Conservation (phyloP, 768 basidiomycete species). For the Leccinellum luteum region DNA sequence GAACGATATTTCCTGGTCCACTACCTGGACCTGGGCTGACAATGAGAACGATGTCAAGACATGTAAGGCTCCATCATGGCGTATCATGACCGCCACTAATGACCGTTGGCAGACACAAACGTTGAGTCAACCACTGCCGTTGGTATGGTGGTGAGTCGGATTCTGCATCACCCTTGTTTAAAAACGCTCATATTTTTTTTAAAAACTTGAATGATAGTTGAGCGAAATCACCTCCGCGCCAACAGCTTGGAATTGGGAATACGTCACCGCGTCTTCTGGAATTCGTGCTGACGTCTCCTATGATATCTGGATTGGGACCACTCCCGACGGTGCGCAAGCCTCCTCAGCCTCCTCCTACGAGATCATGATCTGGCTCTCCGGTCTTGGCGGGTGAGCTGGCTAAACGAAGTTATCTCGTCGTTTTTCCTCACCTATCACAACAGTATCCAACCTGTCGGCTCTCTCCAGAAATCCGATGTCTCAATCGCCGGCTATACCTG, state of each 20-base stretch:
- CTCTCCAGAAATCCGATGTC: conserved; percentile 41
- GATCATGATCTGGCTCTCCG: conserved; percentile 64
- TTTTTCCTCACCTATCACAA: neutral
- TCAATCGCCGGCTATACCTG: conserved; percentile 49
- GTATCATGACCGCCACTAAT: neutral
- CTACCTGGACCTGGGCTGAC: conserved; percentile 52
- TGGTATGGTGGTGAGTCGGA: conserved; percentile 42
- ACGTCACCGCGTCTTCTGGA: conserved; percentile 40
- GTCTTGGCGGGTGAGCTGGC: conserved; percentile 45
- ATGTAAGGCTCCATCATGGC: conserved; percentile 31
- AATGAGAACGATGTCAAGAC: conserved; percentile 53
- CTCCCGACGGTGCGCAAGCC: conserved; percentile 44
- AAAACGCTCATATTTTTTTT: neutral
- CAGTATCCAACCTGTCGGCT: conserved; percentile 58
- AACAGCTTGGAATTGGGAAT: conserved; percentile 51
- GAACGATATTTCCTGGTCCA: conserved; percentile 49
- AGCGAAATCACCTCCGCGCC: conserved; percentile 42
- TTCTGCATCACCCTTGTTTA: neutral
- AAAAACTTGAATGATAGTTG: conserved; percentile 33
- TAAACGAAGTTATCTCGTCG: neutral
- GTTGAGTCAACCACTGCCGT: conserved; percentile 43
- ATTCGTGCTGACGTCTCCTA: conserved; percentile 58
- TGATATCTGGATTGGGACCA: conserved; percentile 52
- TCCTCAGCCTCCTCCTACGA: conserved; percentile 48
- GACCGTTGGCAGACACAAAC: conserved; percentile 43